Evolutionary conservation across 2,329 filamentous ascomycete genomes (phyloP), one percentile per base, ranked within the genome.

Genomic region (Leptodontidium sp.): DNA sequence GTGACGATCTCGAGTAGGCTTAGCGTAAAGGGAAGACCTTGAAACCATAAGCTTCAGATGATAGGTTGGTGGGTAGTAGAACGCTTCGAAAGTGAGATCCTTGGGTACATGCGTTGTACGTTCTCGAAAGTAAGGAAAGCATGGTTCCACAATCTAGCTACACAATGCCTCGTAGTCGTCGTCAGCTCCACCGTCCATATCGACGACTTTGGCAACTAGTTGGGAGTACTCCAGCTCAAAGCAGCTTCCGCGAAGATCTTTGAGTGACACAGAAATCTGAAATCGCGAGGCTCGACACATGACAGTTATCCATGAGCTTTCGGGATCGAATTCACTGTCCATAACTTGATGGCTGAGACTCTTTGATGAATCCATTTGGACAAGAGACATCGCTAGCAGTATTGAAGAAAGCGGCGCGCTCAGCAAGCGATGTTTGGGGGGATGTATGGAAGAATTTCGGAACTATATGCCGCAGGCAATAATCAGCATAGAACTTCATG

Each of bases 71-170:
- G 64, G 69, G 43, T 35, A 67, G 59, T 68, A 69, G 62, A 66
- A 70, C 24, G 40, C 66, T 66, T 68, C 35, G 53, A 69, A 68
- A 49, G 69, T 68, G 63, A 70, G 38, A 55, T 70, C 64, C 64
- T 66, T 61, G 21, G 52, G 67, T 40, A 68, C 64, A 59, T 69
- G 26, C 38, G 5, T 47, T 66, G 69, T 67, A 58, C 17, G 45
- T 29, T 70, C 63, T 66, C 67, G 61, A 45, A 69, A 70, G 64
- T 64, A 69, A 64, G 66, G 40, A 70, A 70, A 26, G 64, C 69
- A 70, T 66, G 45, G 66, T 52, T 70, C 63, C 58, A 70, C 66
- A 57, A 65, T 70, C 69, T 59, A 66, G 32, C 53, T 49, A 66
- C 59, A 69, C 57, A 70, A 66, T 59, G 49, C 66, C 52, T 68